Percentiles rank a stretch among this genome's conserved stretches.
These are phyloP conservation scores for Ormosia semicastrata DNA, from an alignment of 306 rosid genomes.

Conservation along the genomic window DNA sequence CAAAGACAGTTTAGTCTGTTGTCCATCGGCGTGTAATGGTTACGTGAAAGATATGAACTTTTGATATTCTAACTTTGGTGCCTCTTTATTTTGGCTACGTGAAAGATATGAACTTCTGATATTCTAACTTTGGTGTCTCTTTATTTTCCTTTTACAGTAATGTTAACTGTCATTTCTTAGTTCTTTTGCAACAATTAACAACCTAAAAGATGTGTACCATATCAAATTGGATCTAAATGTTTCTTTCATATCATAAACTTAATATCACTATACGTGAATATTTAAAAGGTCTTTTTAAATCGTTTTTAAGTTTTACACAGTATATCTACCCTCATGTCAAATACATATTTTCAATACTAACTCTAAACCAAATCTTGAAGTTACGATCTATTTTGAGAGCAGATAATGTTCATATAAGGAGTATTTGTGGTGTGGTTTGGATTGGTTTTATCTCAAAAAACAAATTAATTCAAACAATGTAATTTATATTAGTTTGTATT, in stretches of 20 bases:
- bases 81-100: too few relatives aligned
- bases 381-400: neutral
- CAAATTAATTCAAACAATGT: too few relatives aligned
- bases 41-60: neutral
- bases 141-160: too few relatives aligned
- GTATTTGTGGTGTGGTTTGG: too few relatives aligned
- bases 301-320: neutral
- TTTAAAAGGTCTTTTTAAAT: neutral
- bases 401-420: neutral
- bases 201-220: constrained; percentile 3
- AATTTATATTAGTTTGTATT: too few relatives aligned
- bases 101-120: too few relatives aligned
- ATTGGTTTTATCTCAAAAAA: too few relatives aligned
- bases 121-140: too few relatives aligned
- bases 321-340: neutral
- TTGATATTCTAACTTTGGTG: constrained; percentile 8
- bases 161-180: too few relatives aligned
- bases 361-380: neutral
- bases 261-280: neutral
- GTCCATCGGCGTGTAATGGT: constrained; percentile 14
- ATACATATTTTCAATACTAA: constrained; percentile 6
- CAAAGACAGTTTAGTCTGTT: neutral
- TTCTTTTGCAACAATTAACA: constrained; percentile 2
- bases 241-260: neutral
- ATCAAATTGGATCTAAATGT: neutral